A percentile compares a stretch with the other conserved stretches of the same genome.
These are phyloP conservation scores for Boletus rufocinnamomeus DNA, from an alignment of 768 basidiomycete species.

Conservation along the genomic window DNA sequence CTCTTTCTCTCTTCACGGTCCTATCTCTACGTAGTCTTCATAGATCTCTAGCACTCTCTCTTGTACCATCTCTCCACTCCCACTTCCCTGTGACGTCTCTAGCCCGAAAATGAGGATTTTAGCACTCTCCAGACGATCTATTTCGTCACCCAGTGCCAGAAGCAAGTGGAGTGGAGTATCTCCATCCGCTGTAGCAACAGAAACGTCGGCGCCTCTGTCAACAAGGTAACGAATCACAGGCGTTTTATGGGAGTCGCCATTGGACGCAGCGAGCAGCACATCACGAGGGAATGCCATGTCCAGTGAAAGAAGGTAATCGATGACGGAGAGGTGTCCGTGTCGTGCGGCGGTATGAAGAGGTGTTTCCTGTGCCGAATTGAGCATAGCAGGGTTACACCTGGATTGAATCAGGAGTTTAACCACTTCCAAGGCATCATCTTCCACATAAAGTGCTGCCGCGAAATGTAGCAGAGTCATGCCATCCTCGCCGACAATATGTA, in stretches of 20 bases:
- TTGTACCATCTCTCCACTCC: no score
- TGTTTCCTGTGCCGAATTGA: not conserved
- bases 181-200: not conserved
- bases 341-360: not conserved
- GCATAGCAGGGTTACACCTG: not conserved
- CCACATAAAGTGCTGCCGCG: not conserved
- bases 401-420: not conserved
- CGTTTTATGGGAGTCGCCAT: not conserved
- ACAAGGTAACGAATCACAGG: not conserved
- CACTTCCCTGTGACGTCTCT: no score
- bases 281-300: not conserved
- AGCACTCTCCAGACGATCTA: not conserved
- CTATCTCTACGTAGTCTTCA: no score
- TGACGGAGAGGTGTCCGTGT: not conserved
- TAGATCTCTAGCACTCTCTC: no score
- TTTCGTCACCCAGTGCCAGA: rapidly evolving
- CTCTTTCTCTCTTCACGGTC: no score
- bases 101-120: conserved; percentile 6
- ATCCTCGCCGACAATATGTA: not conserved
- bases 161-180: not conserved
- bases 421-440: not conserved
- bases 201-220: not conserved
- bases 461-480: conserved; percentile 1
- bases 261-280: not conserved
- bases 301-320: not conserved